Base-by-base conservation (phyloP, 2,329 filamentous ascomycete species). In the Fusarium xylarioides region DNA sequence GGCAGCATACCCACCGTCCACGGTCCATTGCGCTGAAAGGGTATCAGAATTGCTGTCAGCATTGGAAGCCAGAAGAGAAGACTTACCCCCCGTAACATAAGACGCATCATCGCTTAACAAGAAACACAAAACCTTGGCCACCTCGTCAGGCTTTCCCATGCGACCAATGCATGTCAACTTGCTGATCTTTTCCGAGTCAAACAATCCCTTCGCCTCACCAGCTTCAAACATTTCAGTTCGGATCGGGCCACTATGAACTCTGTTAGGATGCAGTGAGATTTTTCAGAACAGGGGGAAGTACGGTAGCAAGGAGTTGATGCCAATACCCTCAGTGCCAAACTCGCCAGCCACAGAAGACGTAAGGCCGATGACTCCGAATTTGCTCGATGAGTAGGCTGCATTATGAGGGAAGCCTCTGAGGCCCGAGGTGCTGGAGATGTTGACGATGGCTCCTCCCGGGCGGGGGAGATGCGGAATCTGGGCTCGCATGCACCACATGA, bases 1-100 rank as follows among this genome's bases (percentile, higher is more conserved):
- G 4, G 47, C 47, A 7, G 28, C 30, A 50, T 34, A 50, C 0
- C 47, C 47, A 4, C 47, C 47, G 3, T 50, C 47, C 30, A 50
- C 47, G 1, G 47, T 50, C 47, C 47, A 50, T 18, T 50, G 47
- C 4, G 47, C 47, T 50, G 9, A 21, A 14, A 2, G 10, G 7
- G 14, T 49, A 7, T 50, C 15, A 50, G n/a, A 50, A 34, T 14
- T n/a, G 12, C 10, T 6, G 21, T 15, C 21, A 23, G 7, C 16
- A 16, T 18, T 10, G 15, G 9, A 11, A 23, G 3, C 0, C 7
- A 5, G 16, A 23, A 2, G 7, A 14, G 0, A 16, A n/a, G 4
- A 34, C 47, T 23, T 23, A 50, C 47, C 47, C 0, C 47, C 47
- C 5, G 47, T 50, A 18, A 50, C 47, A 50, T 50, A 50, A 2